Base-by-base conservation (phyloP, 2,329 filamentous ascomycete genomes). In the Lachnellula suecica region DNA sequence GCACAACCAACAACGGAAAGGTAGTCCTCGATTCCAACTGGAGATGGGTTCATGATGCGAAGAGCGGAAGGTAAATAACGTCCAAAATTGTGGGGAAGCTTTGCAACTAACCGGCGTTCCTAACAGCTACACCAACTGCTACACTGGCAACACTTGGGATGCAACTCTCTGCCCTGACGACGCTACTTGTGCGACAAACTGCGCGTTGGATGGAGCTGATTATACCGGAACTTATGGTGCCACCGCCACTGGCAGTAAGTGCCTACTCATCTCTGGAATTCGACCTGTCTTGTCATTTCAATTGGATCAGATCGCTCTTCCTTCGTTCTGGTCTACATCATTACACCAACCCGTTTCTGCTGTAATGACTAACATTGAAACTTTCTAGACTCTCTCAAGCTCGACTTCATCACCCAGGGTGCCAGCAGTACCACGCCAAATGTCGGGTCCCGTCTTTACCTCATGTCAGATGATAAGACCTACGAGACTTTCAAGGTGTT, bases 401-500 rank as follows among this genome's bases (percentile, higher is more conserved):
- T 84, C 57, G 77, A 77, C 67, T 83, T 84, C 60, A 79, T 83
- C 58, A 83, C 79, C 54, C 70, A 77, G 58, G 71, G 73, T 59
- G 59, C 63, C 22, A 74, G 72, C 66, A 42, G 20, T 19, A 17
- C 17, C 31, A 69, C 67, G 44, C 74, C 68, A 60, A 79, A 79
- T 64, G 64, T 79, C 41, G 77, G 76, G 22, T 73, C 81, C 50
- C 79, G 86, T 60, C 71, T 85, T 40, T 89, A 87, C 68, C 76
- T 89, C 57, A 79, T 89, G 73, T 77, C 79, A 60, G 72, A 75
- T 47, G 79, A 84, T 41, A 74, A 73, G 60, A 79, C 78, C 53
- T 89, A 89, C 70, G 72, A 87, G 71, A 77, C 79, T 65, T 84
- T 88, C 71, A 77, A 81, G 53, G 74, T 88, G 52, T 74, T 83